Base-by-base conservation (phyloP, 1,284 basidiomycete species). In the Boletus mariae region DNA sequence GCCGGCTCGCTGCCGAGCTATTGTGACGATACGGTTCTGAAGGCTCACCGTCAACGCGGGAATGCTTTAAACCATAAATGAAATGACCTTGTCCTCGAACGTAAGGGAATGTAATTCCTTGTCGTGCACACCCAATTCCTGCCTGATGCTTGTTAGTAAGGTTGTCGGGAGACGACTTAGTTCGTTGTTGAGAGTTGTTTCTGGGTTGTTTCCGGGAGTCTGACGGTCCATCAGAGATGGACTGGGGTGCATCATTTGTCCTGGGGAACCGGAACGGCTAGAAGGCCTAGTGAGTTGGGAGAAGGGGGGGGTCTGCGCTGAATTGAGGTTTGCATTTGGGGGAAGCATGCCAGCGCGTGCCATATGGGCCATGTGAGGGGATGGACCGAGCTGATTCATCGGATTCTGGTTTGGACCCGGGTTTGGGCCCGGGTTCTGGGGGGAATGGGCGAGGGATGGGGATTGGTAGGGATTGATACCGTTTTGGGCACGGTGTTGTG, bases 251-350 rank as follows among this genome's bases (percentile, higher is more conserved):
- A 71, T 69, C 68, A 79, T 75, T 49, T 73, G 66, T 25, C 74
- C 72, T 0, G 84, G 82, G 1, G 80, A 80, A 5, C 69, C 77
- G 28, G 82, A 75, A 48, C 83, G 74, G 61, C 83, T 85, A 9
- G 80, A 79, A 10, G 84, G 78, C 45, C 80, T 71, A 3, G 73
- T 76, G 11, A 71, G 58, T 49, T 73, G 72, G 15, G 72, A 72
- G 50, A 70, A 73, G 4, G 61, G 57, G 5, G 66, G 65, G 28
- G 71, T 71, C 47, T 75, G 77, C 11, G 78, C 73, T 54, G 68
- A 61, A n/a, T 69, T 71, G 53, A 71, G 56, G 15, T 59, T 60
- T 2, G 67, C 47, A 17, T 67, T 72, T 9, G 61, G 59, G 0
- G 83, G 83, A n/a, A 73, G 72, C 80, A 84, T 82, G 9, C 70